These are phyloP conservation scores for Fraxinus pennsylvanica DNA, from an alignment of 257 asterid species.

Conservation along the genomic window DNA sequence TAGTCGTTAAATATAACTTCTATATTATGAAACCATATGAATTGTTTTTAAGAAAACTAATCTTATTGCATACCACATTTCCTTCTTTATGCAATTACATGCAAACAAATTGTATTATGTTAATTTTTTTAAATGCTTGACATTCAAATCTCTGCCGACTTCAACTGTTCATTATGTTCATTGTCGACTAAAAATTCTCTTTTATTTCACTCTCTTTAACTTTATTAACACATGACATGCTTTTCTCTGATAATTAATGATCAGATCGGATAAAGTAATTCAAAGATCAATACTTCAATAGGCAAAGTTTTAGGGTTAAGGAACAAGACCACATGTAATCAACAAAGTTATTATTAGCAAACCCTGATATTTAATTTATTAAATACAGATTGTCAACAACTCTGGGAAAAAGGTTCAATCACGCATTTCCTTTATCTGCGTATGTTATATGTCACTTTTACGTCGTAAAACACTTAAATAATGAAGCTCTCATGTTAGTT, in stretches of 20 bases:
- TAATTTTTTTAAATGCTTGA: not conserved
- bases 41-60: too few species aligned
- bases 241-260: slow-evolving; percentile 10
- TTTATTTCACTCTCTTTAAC: slow-evolving; percentile 35
- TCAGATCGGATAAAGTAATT: not conserved
- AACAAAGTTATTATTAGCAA: slow-evolving; percentile 17
- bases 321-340: slow-evolving; percentile 17
- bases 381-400: slow-evolving; percentile 7
- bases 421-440: too few species aligned
- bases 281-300: not conserved
- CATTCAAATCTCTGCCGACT: slow-evolving; percentile 30
- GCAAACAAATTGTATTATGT: not conserved
- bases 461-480: too few species aligned
- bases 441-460: too few species aligned
- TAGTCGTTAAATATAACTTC: too few species aligned
- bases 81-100: not conserved
- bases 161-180: slow-evolving; percentile 32
- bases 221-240: slow-evolving; percentile 35
- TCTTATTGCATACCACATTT: too few species aligned
- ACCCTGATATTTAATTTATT: not conserved
- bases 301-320: slow-evolving; percentile 42
- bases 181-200: slow-evolving; percentile 7
- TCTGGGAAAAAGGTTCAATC: not conserved
- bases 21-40: too few species aligned
- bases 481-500: too few species aligned